phyloP scores from a whole-genome alignment of 805 yeast species.

The Osmozyma mogii region DNA sequence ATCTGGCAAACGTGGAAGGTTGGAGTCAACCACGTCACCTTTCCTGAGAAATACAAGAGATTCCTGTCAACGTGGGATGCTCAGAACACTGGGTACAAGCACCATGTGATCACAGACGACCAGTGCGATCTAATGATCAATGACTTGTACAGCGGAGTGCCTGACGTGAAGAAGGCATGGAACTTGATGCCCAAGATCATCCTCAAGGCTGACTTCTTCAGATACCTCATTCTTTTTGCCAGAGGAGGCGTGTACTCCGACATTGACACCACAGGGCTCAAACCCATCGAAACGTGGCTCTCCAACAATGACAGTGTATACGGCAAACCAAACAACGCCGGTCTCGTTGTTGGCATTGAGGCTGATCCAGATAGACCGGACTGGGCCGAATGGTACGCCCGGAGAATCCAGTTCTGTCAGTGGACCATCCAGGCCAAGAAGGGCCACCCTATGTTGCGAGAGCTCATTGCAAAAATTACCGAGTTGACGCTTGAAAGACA shows the following conservation, averaged over 20 bases:
- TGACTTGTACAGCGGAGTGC: constrained; percentile 59
- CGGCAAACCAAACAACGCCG: constrained; percentile 35
- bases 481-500: constrained; percentile 59
- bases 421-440: constrained; percentile 90
- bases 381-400: constrained; percentile 89
- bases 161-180: constrained; percentile 72
- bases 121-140: constrained; percentile 28
- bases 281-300: constrained; percentile 72
- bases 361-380: constrained; percentile 96
- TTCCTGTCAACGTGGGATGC: constrained; percentile 8
- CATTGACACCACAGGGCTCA: constrained; percentile 73
- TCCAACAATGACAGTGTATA: constrained; percentile 32
- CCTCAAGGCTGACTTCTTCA: constrained; percentile 86
- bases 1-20: constrained; percentile 26
- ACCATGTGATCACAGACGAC: constrained; percentile 11
- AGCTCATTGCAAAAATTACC: constrained; percentile 70
- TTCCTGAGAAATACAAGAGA: constrained; percentile 10
- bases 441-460: constrained; percentile 87
- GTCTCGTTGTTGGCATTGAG: constrained; percentile 84
- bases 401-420: constrained; percentile 91
- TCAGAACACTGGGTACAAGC: constrained; percentile 8
- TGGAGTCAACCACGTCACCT: constrained; percentile 13
- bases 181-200: constrained; percentile 69
- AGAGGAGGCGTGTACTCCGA: constrained; percentile 93
- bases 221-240: constrained; percentile 80